Conservation (phyloP, 768 basidiomycete species). For the Tulasnella sp. region DNA sequence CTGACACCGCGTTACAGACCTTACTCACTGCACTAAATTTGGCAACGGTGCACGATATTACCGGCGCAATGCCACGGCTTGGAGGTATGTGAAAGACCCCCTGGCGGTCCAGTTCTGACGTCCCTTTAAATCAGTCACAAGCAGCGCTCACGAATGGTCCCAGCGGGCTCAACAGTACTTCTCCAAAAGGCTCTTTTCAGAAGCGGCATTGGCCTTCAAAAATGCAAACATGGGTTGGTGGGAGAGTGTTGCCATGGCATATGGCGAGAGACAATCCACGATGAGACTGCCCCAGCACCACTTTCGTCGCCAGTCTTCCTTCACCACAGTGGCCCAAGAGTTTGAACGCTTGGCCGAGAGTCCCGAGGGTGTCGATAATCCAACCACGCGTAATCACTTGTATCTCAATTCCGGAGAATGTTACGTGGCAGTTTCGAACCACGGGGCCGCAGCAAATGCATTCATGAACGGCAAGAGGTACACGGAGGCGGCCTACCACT, state of each 20-base stretch:
- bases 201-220: not conserved
- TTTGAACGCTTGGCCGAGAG: not conserved
- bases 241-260: not conserved
- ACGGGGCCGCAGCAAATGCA: not conserved
- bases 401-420: not conserved
- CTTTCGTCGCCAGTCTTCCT: not conserved
- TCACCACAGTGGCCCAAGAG: not conserved
- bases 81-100: not conserved
- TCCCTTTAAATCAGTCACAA: not conserved
- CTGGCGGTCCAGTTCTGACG: not conserved
- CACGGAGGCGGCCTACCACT: conserved; percentile 12
- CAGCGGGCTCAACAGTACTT: not conserved
- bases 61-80: not conserved
- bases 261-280: conserved; percentile 2
- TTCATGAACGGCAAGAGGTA: not conserved
- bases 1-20: not conserved
- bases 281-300: not conserved
- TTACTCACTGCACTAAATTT: not conserved
- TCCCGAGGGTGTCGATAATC: not conserved
- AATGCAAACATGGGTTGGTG: conserved; percentile 8
- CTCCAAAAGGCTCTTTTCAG: not conserved
- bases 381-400: not conserved
- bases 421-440: not conserved
- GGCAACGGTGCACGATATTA: not conserved
- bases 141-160: not conserved